Evolutionary conservation across 179 eudicot genomes (phyloP), one percentile per base, ranked within the genome.

Genomic region (Gypsophila paniculata): DNA sequence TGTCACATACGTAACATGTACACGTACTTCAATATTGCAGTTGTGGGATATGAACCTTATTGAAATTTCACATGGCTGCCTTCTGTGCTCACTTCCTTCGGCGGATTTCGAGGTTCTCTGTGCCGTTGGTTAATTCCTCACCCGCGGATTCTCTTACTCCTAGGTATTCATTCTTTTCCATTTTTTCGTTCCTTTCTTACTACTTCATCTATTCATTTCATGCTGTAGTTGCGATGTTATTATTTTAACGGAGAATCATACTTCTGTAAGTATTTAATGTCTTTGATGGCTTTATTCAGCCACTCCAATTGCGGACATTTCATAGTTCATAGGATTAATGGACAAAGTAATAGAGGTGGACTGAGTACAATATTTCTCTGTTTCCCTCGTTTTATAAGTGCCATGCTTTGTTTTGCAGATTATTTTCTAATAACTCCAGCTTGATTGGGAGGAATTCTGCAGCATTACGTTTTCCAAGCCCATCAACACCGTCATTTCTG

Each of bases 31-130:
- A 61, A 13, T 39, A 14, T 2, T 23, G n/a, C 8, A 11, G 44
- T 46, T 57, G 17, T 75, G 36, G 13, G 48, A 51, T 38, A 2
- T 52, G 44, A 14, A 42, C 21, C 29, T 10, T n/a, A 6, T 51
- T 5, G 29, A 8, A 44, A 15, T 2, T 57, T 57, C 26, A n/a
- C 38, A 78, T 78, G 81, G 75, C 75, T 9, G 75, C 48, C 62
- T 52, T 59, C 36, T 38, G 64, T 55, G 42, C 62, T 53, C 74
- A 18, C 23, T 66, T 63, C 70, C 26, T 79, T 11, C 38, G 79
- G 6, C 74, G 79, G 48, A 62, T 64, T 32, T 61, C 74, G 68
- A 79, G 71, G 69, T 34, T 67, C 60, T 61, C 79, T 52, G 18
- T 60, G 52, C 44, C 76, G 54, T 12, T 71, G 21, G 17, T 70